Conservation (phyloP, 257 asterid genomes). For the Plantago elongata region DNA sequence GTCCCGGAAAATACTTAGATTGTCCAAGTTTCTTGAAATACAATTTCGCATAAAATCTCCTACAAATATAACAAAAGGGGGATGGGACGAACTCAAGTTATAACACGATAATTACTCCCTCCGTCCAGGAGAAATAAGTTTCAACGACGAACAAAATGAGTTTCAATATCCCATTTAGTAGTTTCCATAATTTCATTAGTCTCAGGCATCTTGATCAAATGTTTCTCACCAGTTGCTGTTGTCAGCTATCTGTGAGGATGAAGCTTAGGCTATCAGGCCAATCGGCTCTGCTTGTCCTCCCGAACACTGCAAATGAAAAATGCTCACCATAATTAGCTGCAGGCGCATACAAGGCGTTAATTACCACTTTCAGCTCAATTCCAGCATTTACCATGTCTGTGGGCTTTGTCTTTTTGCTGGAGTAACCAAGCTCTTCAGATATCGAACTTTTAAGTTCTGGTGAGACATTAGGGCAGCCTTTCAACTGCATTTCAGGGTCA, state of each 20-base stretch:
- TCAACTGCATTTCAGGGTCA: slow-evolving; percentile 34
- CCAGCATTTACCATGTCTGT: slow-evolving; percentile 7
- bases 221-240: too few species aligned
- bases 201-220: too few species aligned
- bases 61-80: neutral
- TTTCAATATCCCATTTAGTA: too few species aligned
- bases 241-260: slow-evolving; percentile 28
- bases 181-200: too few species aligned
- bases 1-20: too few species aligned
- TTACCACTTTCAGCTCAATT: slow-evolving; percentile 32
- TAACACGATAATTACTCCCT: too few species aligned
- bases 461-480: slow-evolving; percentile 38
- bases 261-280: slow-evolving; percentile 18
- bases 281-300: slow-evolving; percentile 16
- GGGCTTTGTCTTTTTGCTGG: slow-evolving; percentile 25
- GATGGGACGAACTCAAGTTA: too few species aligned
- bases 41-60: slow-evolving; percentile 14
- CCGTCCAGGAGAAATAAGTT: too few species aligned
- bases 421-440: slow-evolving; percentile 22
- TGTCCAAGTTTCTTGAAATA: too few species aligned
- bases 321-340: neutral
- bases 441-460: slow-evolving; percentile 32
- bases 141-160: too few species aligned
- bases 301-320: slow-evolving; percentile 18
- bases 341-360: neutral